These are phyloP conservation scores for Rubroboletus satanas DNA, from an alignment of 768 basidiomycete genomes.

Conservation along the genomic window DNA sequence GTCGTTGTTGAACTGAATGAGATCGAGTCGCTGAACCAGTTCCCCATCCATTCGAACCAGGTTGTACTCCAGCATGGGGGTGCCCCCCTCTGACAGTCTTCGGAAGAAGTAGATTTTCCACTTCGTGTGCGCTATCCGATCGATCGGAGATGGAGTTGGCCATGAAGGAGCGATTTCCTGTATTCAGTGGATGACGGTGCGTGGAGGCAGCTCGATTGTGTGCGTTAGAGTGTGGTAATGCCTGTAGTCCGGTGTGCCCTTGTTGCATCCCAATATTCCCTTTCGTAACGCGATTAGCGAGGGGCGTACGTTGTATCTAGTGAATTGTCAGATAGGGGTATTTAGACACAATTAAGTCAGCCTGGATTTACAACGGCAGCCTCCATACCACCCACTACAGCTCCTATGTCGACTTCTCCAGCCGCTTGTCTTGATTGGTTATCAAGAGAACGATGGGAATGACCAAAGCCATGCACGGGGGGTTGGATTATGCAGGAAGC, in stretches of 20 bases:
- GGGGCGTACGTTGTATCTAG: conserved; percentile 69
- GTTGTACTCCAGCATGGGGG: conserved; percentile 12
- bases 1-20: conserved; percentile 24
- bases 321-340: conserved; percentile 2
- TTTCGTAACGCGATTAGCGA: conserved; percentile 46
- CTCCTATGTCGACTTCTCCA: conserved; percentile 44
- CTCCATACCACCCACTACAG: conserved; percentile 64
- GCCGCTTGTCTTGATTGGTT: conserved; percentile 15
- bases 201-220: conserved; percentile 22
- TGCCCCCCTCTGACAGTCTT: conserved; percentile 19
- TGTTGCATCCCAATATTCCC: conserved; percentile 32
- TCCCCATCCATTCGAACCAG: conserved; percentile 37
- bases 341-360: background rate
- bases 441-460: conserved; percentile 17
- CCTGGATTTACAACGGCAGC: conserved; percentile 46
- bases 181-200: conserved; percentile 43
- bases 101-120: conserved; percentile 58
- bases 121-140: conserved; percentile 67
- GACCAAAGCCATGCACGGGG: conserved; percentile 15
- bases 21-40: conserved; percentile 21
- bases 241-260: conserved; percentile 30
- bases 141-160: conserved; percentile 49
- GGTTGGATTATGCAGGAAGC: conserved; percentile 15
- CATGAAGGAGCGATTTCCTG: conserved; percentile 41
- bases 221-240: conserved; percentile 20